Evolutionary conservation across 352 stramenopile genomes (phyloP).

Genomic region (Aphanomyces stellatus): DNA sequence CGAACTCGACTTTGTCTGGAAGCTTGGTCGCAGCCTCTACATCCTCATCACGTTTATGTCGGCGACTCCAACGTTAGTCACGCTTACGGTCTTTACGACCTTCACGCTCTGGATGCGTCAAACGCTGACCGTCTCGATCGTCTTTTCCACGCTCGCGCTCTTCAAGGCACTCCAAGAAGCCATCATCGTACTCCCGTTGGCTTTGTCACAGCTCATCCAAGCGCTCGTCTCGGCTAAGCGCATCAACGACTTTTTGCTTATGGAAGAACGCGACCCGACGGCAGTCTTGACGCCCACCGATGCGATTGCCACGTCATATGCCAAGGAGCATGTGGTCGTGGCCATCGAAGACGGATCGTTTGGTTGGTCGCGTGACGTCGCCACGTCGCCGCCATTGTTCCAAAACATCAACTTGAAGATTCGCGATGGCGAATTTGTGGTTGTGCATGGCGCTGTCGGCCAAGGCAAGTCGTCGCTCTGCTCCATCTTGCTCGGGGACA

Average conservation of each 20-base stretch:
- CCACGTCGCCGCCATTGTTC: constrained; percentile 24
- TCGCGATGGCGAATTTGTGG: constrained; percentile 36
- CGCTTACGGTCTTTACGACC: constrained; percentile 17
- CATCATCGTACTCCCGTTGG: neutral
- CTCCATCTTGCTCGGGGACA: constrained; percentile 62
- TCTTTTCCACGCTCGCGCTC: neutral
- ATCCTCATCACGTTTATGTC: constrained; percentile 17
- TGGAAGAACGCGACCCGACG: neutral
- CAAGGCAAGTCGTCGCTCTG: constrained; percentile 49
- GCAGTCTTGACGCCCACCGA: neutral
- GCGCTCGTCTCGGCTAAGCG: constrained; percentile 3
- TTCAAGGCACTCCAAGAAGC: neutral
- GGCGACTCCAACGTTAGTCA: constrained; percentile 23
- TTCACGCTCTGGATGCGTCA: neutral
- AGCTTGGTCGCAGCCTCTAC: neutral
- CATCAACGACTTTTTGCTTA: neutral
- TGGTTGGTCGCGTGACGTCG: constrained; percentile 34
- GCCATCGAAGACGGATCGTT: constrained; percentile 52
- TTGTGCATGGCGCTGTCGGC: constrained; percentile 41
- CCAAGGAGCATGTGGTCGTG: too few species aligned
- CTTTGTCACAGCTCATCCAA: neutral
- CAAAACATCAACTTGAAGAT: constrained; percentile 33
- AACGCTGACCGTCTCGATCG: neutral
- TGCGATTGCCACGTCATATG: constrained; percentile 8
- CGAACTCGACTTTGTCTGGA: constrained; percentile 15